Evolutionary conservation across 306 rosid genomes (phyloP), one percentile per base, ranked within the genome.

Genomic region (Dryas drummondii): DNA sequence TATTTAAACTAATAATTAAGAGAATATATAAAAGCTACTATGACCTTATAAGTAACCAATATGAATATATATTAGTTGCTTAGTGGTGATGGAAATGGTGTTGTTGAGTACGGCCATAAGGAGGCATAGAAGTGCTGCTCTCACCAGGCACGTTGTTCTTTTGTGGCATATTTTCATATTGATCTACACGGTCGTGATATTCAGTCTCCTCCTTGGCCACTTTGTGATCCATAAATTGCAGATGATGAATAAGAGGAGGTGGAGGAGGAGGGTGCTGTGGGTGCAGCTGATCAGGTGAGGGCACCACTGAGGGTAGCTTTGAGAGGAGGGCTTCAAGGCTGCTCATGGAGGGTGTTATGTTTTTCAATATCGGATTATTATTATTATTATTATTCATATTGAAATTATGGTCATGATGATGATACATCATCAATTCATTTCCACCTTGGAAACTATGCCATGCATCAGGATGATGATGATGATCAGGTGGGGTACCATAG

Each of bases 151-250:
- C 79, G 46, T 87, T 86, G 40, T 75, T 80, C 37, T 32, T 32
- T 32, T 32, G 37, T 32, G 37, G 37, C 37, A 1, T 32, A 32
- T 73, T 54, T 3, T 53, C 16, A 53, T 53, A 14, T 50, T 7
- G 45, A n/a, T 12, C 71, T 49, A 17, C 6, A 3, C 3, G 37
- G 37, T 76, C 48, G 5, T 17, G 45, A 19, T 83, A 88, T 55
- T 82, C 87, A 46, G 74, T 66, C 78, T 91, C 97, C 52, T 88
- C 91, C 70, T 91, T 88, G 13, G 93, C 90, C 40, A 80, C 83
- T 60, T 19, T 3, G 64, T 55, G 27, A 81, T 86, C 86, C 84
- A 84, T 82, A 66, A 84, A 89, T 32, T 81, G 91, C 71, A 86
- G 54, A 32, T 32, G 37, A 32, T 32, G 37, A 32, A 1, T 32